A percentile compares a stretch with the other conserved stretches of the same genome.
These are phyloP conservation scores for Paulownia fortunei DNA, from an alignment of 257 asterid genomes.

Conservation along the genomic window DNA sequence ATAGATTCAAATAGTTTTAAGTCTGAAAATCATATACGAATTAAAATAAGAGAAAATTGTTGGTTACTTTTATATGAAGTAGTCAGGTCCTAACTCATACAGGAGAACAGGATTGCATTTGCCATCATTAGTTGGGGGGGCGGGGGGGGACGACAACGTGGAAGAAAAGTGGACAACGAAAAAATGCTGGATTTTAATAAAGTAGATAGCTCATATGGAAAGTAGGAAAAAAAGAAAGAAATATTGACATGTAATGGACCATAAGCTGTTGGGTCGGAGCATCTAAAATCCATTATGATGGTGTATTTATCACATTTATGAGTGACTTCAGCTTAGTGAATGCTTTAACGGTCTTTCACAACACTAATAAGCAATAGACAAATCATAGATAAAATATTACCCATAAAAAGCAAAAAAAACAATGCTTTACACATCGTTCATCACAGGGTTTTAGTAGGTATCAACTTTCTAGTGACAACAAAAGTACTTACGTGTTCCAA, in stretches of 20 bases:
- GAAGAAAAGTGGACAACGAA: neutral
- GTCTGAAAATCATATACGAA: too few relatives aligned
- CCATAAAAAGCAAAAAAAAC: neutral
- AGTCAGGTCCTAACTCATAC: neutral
- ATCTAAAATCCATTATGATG: neutral
- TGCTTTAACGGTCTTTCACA: constrained; percentile 8
- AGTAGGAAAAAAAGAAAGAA: neutral
- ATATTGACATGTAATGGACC: too few relatives aligned
- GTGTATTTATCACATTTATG: neutral
- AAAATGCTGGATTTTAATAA: neutral
- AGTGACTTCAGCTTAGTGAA: constrained; percentile 17
- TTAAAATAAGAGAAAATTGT: too few relatives aligned
- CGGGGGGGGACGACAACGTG: constrained; percentile 24
- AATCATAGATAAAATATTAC: constrained; percentile 7
- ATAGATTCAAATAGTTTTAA: too few relatives aligned
- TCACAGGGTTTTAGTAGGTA: constrained; percentile 3
- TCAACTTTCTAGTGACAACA: neutral
- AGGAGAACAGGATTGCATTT: neutral
- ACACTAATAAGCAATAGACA: neutral
- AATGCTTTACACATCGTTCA: constrained; percentile 33
- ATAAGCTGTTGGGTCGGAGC: too few relatives aligned
- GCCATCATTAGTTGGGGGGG: neutral
- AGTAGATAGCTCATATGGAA: neutral
- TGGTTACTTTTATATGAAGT: too few relatives aligned
- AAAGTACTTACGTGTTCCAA: neutral